Percentiles rank a stretch among this genome's conserved stretches.
phyloP scores from a whole-genome alignment of 2,329 filamentous ascomycete species.

The Colletotrichum phormii region DNA sequence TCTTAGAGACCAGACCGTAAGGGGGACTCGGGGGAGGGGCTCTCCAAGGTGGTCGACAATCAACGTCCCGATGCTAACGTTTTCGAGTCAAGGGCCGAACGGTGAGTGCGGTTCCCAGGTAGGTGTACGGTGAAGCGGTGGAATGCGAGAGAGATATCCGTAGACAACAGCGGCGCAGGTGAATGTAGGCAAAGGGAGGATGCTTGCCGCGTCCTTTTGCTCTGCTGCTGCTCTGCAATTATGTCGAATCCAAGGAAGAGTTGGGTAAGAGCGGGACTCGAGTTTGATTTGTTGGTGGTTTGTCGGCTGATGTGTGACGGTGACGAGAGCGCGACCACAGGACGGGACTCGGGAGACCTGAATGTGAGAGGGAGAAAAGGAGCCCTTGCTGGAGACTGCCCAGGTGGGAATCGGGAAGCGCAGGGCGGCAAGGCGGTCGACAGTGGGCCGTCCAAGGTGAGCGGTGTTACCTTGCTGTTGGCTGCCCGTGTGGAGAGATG shows the following conservation, averaged over 20 bases:
- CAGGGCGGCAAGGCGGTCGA: background rate
- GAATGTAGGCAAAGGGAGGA: background rate
- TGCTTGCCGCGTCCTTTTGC: background rate
- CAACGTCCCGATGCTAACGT: conserved; percentile 5
- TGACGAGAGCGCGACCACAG: background rate
- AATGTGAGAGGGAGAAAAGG: background rate
- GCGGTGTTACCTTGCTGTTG: background rate
- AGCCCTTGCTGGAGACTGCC: background rate
- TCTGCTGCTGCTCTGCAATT: background rate
- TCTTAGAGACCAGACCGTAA: background rate
- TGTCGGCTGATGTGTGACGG: conserved; percentile 29
- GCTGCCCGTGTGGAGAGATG: no score
- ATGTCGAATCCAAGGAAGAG: conserved; percentile 11
- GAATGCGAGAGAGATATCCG: background rate
- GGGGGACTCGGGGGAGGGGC: no score
- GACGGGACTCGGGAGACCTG: background rate
- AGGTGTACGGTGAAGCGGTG: background rate
- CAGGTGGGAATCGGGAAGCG: background rate
- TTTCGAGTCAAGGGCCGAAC: conserved; percentile 1
- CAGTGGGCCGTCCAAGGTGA: background rate
- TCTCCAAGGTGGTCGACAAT: background rate
- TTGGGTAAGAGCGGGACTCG: conserved; percentile 23
- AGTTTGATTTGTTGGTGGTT: conserved; percentile 4
- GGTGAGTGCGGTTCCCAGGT: background rate
- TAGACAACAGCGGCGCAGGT: background rate